These are phyloP conservation scores for Haematococcus sp. DNA, from an alignment of 139 green algal genomes.

Conservation along the genomic window DNA sequence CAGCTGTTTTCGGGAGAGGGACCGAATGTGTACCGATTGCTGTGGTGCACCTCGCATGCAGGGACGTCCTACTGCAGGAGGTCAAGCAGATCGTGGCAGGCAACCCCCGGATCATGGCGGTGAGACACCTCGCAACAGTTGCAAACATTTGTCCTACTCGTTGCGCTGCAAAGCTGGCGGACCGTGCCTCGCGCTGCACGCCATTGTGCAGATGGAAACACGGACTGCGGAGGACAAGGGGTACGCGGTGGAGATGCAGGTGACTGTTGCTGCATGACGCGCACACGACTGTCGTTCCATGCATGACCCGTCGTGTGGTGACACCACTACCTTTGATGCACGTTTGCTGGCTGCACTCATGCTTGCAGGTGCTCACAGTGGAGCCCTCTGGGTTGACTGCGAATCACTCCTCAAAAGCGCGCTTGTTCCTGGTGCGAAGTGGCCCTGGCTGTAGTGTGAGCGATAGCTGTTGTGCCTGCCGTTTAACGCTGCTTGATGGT, in stretches of 20 bases:
- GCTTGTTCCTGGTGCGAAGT: conserved; percentile 53
- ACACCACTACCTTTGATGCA: too few relatives aligned
- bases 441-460: too few relatives aligned
- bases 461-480: neutral
- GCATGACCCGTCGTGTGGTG: too few relatives aligned
- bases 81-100: conserved; percentile 44
- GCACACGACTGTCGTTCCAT: too few relatives aligned
- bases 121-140: conserved; percentile 4
- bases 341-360: neutral
- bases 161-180: too few relatives aligned
- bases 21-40: neutral
- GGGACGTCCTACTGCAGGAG: conserved; percentile 51
- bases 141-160: too few relatives aligned
- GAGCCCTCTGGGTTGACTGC: conserved; percentile 54
- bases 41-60: conserved; percentile 21
- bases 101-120: conserved; percentile 56
- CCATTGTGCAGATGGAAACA: conserved; percentile 24
- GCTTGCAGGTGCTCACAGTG: conserved; percentile 60
- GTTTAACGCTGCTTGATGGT: too few relatives aligned
- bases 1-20: too few relatives aligned
- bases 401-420: conserved; percentile 39
- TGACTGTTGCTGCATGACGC: conserved; percentile 5
- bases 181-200: too few relatives aligned
- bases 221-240: conserved; percentile 18
- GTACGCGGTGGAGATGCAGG: neutral